Evolutionary conservation across 2,329 filamentous ascomycete genomes (phyloP), one percentile per base, ranked within the genome.

Genomic region (Zarea fungicola): DNA sequence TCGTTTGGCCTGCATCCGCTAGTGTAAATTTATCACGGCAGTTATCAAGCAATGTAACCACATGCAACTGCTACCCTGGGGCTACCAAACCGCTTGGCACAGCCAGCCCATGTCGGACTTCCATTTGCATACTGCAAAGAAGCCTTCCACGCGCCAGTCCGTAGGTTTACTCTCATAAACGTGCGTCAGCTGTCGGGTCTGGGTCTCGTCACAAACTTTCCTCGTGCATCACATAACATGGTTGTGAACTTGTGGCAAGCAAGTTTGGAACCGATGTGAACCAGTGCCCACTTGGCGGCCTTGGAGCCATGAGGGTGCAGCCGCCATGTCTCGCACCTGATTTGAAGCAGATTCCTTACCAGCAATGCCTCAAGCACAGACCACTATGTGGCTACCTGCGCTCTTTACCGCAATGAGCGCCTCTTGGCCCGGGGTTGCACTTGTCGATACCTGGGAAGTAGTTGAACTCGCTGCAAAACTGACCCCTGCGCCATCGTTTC

Each of bases 311-410:
- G 34, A 36, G 34, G 18, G n/a, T 40, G 44, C 44, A 26, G 16
- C 19, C 25, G 44, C 44, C 44, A 29, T 48, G 44, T 48, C 44
- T 48, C 36, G 41, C 21, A 34, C 32, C 19, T n/a, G n/a, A n/a
- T n/a, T n/a, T n/a, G n/a, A n/a, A n/a, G n/a, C n/a, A n/a, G n/a
- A n/a, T n/a, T n/a, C 4, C 35, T 28, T 9, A 11, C 14, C 8
- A 26, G 34, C 32, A 21, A 5, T n/a, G 16, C 13, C 9, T n/a
- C 14, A 34, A 7, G 18, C 8, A 26, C 8, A 25, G 25, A 6
- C 23, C 19, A 16, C 9, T 39, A 32, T 22, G 34, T 34, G 44
- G 10, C 26, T 40, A 21, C 14, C 21, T n/a, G n/a, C n/a, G n/a
- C n/a, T n/a, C n/a, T n/a, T n/a, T n/a, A n/a, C n/a, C n/a, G n/a